These are phyloP conservation scores for Boletus mariae DNA, from an alignment of 1,284 basidiomycete genomes.

Conservation along the genomic window DNA sequence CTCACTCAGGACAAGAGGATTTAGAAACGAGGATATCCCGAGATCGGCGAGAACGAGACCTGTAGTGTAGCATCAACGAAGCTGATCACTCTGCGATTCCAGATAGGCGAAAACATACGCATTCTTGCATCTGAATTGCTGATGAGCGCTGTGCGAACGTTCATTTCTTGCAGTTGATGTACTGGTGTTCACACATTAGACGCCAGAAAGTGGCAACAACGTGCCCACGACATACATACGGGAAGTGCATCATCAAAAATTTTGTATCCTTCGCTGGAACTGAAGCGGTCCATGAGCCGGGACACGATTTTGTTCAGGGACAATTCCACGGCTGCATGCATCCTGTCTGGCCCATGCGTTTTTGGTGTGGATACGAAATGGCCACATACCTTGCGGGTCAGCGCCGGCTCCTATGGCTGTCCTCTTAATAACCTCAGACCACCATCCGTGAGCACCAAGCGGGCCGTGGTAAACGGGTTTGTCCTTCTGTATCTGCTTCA, in stretches of 20 bases:
- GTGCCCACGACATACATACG: slow-evolving; percentile 44
- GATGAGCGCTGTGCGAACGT: slow-evolving; percentile 54
- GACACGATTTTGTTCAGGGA: slow-evolving; percentile 52
- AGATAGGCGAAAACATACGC: slow-evolving; percentile 42
- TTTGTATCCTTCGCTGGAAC: slow-evolving; percentile 65
- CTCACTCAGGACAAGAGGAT: slow-evolving; percentile 61
- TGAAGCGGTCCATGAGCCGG: slow-evolving; percentile 58
- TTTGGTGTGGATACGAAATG: slow-evolving; percentile 21
- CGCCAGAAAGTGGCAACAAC: background rate
- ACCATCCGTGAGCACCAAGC: slow-evolving; percentile 57
- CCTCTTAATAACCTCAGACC: slow-evolving; percentile 65
- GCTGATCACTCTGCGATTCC: background rate
- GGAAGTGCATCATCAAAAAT: slow-evolving; percentile 61
- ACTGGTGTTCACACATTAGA: slow-evolving; percentile 38
- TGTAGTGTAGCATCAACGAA: slow-evolving; percentile 22
- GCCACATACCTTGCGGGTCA: slow-evolving; percentile 43
- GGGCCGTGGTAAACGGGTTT: slow-evolving; percentile 47
- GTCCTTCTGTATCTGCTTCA: slow-evolving; percentile 56
- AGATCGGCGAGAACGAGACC: slow-evolving; percentile 59
- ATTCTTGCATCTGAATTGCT: slow-evolving; percentile 71
- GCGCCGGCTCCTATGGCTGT: slow-evolving; percentile 74
- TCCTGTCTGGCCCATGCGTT: slow-evolving; percentile 14
- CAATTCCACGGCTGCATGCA: slow-evolving; percentile 46
- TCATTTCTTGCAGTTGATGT: slow-evolving; percentile 39
- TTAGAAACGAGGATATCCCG: slow-evolving; percentile 44